Percentiles rank a stretch among this genome's conserved stretches.
phyloP scores from a whole-genome alignment of 139 green algal species.

The Medakamo hakoo region DNA sequence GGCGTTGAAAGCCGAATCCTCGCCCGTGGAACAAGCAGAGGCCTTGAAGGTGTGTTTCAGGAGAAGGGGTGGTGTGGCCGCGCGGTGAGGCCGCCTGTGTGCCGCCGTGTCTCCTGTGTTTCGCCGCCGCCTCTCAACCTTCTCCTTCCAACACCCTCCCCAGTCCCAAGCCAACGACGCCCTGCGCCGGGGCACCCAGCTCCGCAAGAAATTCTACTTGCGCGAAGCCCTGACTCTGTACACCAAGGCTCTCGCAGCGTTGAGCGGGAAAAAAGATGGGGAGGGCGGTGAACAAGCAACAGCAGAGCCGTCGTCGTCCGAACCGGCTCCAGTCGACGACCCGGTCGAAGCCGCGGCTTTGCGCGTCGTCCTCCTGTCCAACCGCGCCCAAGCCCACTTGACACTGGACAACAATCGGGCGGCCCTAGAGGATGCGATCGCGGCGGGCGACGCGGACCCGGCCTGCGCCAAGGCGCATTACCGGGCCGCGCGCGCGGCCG shows the following conservation, averaged over 20 bases:
- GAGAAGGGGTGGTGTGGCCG: too few relatives aligned
- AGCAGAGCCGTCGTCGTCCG: too few relatives aligned
- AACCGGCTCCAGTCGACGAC: too few relatives aligned
- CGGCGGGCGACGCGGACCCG: conserved; percentile 25
- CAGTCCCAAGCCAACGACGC: conserved; percentile 59
- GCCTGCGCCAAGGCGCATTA: conserved; percentile 40
- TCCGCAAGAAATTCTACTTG: conserved; percentile 57
- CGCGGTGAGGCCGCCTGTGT: too few relatives aligned
- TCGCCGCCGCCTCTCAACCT: too few relatives aligned
- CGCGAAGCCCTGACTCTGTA: conserved; percentile 57
- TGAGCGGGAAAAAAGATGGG: too few relatives aligned
- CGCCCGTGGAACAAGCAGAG: background rate
- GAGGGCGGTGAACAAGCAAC: too few relatives aligned
- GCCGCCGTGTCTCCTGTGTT: too few relatives aligned
- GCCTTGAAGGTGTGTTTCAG: background rate
- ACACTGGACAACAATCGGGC: conserved; percentile 58
- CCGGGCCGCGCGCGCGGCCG: background rate
- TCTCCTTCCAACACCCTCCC: too few relatives aligned
- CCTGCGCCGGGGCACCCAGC: conserved; percentile 39
- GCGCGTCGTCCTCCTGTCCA: conserved; percentile 18
- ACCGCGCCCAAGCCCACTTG: conserved; percentile 64
- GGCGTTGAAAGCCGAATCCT: background rate
- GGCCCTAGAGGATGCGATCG: conserved; percentile 39
- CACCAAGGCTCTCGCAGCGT: conserved; percentile 32
- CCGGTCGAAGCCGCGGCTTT: conserved; percentile 15